Conservation (phyloP, 1,139 yeast species). For the Wickerhamomyces sp. region DNA sequence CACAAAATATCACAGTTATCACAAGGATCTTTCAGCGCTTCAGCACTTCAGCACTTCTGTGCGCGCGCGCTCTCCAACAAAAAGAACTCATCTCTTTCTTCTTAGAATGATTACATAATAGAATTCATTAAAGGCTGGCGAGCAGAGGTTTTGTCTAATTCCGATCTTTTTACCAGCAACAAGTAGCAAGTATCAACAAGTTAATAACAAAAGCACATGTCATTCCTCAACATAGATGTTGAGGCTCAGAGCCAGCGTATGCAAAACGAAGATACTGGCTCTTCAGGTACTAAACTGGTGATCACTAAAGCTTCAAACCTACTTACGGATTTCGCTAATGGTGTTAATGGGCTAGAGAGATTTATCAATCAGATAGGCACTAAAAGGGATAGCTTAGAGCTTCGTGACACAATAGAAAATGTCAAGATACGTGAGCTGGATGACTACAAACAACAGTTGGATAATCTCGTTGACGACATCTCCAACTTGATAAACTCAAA, state of each 20-base stretch:
- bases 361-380: slow-evolving; percentile 51
- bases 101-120: too few species aligned
- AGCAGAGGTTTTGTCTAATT: too few species aligned
- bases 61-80: too few species aligned
- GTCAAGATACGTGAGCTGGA: slow-evolving; percentile 23
- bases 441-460: slow-evolving; percentile 24
- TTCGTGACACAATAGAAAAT: slow-evolving; percentile 39
- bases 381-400: slow-evolving; percentile 41
- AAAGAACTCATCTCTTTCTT: too few species aligned
- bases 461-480: slow-evolving; percentile 34
- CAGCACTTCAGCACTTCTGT: too few species aligned
- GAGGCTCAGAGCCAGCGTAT: slow-evolving; percentile 44
- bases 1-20: too few species aligned
- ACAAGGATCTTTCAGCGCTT: too few species aligned
- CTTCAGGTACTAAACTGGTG: slow-evolving; percentile 15
- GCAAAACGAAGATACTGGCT: slow-evolving; percentile 16
- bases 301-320: slow-evolving; percentile 24
- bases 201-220: not conserved
- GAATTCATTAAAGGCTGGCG: too few species aligned
- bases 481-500: slow-evolving; percentile 17
- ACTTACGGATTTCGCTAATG: slow-evolving; percentile 42
- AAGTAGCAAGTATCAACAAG: too few species aligned
- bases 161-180: too few species aligned
- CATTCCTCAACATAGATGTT: slow-evolving; percentile 58
- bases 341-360: slow-evolving; percentile 45